phyloP scores from a whole-genome alignment of 192 early-diverging fungal species.

The Jimgerdemannia lactiflua region DNA sequence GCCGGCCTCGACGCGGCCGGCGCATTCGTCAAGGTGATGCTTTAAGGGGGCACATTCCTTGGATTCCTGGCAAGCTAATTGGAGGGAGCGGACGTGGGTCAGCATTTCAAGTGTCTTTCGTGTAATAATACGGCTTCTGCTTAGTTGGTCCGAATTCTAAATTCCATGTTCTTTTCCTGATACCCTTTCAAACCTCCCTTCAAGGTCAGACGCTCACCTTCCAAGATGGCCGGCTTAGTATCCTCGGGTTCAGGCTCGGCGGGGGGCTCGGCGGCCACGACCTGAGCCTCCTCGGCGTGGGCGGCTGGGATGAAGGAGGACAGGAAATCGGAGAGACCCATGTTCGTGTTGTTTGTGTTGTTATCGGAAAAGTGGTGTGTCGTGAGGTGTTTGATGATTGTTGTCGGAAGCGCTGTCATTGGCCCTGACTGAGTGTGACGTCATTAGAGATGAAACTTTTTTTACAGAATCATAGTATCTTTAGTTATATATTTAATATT shows the following conservation, averaged over 20 bases:
- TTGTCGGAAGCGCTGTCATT: no score
- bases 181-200: not conserved
- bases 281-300: not conserved
- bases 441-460: no score
- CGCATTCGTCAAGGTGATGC: conserved; percentile 76
- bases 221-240: not conserved
- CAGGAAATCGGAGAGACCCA: not conserved
- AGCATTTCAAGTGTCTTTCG: not conserved
- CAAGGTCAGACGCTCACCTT: not conserved
- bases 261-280: not conserved
- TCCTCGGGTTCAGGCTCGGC: not conserved
- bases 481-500: no score
- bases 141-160: not conserved
- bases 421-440: no score
- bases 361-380: no score
- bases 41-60: conserved; percentile 65
- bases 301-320: not conserved
- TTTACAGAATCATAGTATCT: no score
- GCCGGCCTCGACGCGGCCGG: conserved; percentile 70
- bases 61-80: conserved; percentile 57
- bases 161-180: not conserved
- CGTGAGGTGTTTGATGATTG: no score
- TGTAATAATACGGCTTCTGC: not conserved
- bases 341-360: not conserved
- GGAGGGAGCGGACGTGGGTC: not conserved